A percentile compares a stretch with the other conserved stretches of the same genome.
These are phyloP conservation scores for Carex littledalei DNA, from an alignment of 176 grass and related monocot genomes.

Conservation along the genomic window DNA sequence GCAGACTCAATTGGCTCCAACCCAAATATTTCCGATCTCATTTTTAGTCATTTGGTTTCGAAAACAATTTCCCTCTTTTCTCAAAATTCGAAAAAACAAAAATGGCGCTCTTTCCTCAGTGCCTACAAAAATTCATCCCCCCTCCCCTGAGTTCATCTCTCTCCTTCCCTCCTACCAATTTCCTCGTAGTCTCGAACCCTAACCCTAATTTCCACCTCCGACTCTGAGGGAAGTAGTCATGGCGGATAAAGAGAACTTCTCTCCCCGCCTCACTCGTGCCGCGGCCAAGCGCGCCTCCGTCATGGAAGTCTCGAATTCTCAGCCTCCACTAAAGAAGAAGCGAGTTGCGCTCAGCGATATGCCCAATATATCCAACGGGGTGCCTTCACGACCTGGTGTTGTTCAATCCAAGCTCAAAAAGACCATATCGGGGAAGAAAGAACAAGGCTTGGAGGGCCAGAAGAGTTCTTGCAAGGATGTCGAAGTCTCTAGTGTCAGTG, in stretches of 20 bases:
- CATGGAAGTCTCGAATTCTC: background rate
- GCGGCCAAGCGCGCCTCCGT: constrained; percentile 53
- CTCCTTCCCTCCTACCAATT: background rate
- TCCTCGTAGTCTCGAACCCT: background rate
- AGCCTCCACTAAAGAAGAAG: constrained; percentile 43
- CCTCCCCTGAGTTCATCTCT: background rate
- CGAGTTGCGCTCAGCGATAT: constrained; percentile 71
- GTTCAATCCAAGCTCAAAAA: constrained; percentile 21
- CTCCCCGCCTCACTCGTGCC: constrained; percentile 48
- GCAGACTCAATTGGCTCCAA: too few species aligned
- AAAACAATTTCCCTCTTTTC: background rate
- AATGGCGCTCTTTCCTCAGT: constrained; percentile 32
- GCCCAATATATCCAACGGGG: constrained; percentile 37
- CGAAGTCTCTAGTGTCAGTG: too few species aligned
- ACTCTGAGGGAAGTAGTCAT: constrained; percentile 20
- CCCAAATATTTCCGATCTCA: too few species aligned
- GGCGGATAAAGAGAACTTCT: constrained; percentile 83
- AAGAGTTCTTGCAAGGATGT: too few species aligned
- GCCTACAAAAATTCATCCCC: constrained; percentile 5
- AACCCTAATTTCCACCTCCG: background rate
- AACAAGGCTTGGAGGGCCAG: background rate
- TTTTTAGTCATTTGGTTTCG: too few species aligned
- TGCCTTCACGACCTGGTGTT: background rate
- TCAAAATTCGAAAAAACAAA: constrained; percentile 10
- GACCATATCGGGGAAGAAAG: constrained; percentile 16